Conservation (phyloP, 2,329 filamentous ascomycete genomes). For the Hymenoscyphus linearis region DNA sequence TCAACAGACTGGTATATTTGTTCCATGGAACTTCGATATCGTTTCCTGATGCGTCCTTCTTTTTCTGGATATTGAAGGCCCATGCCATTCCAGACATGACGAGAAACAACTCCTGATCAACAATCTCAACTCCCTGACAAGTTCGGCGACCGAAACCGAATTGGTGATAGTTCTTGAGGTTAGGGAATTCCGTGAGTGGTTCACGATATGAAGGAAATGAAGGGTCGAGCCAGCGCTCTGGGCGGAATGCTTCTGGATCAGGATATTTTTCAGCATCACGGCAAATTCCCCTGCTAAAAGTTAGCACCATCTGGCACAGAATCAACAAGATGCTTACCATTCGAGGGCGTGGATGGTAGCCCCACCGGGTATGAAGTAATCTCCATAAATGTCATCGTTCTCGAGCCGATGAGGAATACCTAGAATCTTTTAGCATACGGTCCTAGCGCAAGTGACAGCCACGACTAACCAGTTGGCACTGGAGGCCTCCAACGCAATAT, state of each 20-base stretch:
- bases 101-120: constrained; percentile 53
- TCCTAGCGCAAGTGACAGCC: not conserved
- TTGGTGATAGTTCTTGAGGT: constrained; percentile 57
- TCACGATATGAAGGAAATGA: constrained; percentile 60
- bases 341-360: constrained; percentile 43
- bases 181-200: constrained; percentile 57
- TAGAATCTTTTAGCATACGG: constrained; percentile 31
- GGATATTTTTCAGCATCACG: constrained; percentile 55
- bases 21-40: constrained; percentile 17
- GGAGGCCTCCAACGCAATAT: constrained; percentile 40
- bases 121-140: constrained; percentile 58
- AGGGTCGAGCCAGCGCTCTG: constrained; percentile 58
- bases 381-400: constrained; percentile 40
- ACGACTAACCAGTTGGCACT: constrained; percentile 44
- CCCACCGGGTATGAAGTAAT: constrained; percentile 41
- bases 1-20: constrained; percentile 30
- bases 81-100: constrained; percentile 44
- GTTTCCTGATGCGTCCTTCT: constrained; percentile 16
- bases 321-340: constrained; percentile 36
- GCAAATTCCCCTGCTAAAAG: constrained; percentile 44
- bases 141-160: constrained; percentile 61
- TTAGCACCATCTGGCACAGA: not conserved
- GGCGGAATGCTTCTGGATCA: constrained; percentile 56
- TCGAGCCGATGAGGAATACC: constrained; percentile 36
- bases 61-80: constrained; percentile 41